Conservation (phyloP, 2,329 filamentous ascomycete genomes). For the Fusarium camptoceras region DNA sequence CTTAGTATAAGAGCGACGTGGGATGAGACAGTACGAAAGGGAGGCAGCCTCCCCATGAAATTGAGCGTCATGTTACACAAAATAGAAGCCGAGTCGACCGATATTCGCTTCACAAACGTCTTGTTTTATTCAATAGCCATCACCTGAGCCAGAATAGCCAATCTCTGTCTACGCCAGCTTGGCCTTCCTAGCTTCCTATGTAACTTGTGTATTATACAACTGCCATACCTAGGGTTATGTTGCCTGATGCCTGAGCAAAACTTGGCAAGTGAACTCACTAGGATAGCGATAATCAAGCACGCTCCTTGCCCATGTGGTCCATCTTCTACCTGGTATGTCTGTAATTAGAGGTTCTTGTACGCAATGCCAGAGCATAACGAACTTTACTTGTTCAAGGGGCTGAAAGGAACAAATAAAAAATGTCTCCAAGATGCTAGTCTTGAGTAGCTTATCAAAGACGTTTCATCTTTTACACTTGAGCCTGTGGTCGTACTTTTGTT, state of each 20-base stretch:
- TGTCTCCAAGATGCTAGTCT: conserved; percentile 1
- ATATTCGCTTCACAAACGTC: conserved; percentile 15
- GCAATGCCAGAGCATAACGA: conserved; percentile 1
- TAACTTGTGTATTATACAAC: conserved; percentile 40
- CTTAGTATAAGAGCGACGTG: conserved; percentile 11
- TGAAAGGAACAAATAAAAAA: background rate
- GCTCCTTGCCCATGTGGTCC: conserved; percentile 7
- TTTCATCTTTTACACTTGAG: background rate
- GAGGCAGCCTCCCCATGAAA: background rate
- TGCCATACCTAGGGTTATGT: conserved; percentile 3
- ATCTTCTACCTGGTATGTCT: conserved; percentile 11
- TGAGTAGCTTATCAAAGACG: background rate
- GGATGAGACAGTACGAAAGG: background rate
- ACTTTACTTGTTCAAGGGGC: background rate
- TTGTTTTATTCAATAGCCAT: conserved; percentile 23
- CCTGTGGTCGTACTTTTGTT: conserved; percentile 16
- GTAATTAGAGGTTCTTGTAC: conserved; percentile 6
- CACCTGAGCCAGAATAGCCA: conserved; percentile 13
- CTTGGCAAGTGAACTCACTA: conserved; percentile 13
- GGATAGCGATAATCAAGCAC: conserved; percentile 20
- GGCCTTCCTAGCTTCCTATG: conserved; percentile 22
- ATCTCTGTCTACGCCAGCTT: conserved; percentile 5
- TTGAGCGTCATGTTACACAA: background rate
- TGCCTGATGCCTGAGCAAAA: conserved; percentile 7
- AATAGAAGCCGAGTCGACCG: background rate